These are phyloP conservation scores for Tephrocybe sp. DNA, from an alignment of 768 basidiomycete genomes.

Conservation along the genomic window DNA sequence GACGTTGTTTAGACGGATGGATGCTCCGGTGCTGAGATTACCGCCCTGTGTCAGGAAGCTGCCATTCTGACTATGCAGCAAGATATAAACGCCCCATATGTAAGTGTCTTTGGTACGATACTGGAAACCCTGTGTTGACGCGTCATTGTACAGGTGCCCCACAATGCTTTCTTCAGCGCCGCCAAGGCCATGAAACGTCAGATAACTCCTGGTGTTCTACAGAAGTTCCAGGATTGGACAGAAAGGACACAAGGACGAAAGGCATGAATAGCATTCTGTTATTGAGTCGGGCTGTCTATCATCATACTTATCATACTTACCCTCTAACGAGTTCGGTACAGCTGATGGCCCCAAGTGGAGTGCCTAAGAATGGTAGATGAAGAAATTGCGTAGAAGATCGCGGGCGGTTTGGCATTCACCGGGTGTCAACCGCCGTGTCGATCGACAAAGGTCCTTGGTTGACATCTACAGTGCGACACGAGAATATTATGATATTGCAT, in stretches of 20 bases:
- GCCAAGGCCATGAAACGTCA: slow-evolving; percentile 72
- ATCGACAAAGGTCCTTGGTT: no score
- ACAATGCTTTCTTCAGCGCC: slow-evolving; percentile 70
- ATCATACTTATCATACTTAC: no score
- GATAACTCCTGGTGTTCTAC: slow-evolving; percentile 80
- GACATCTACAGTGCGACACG: no score
- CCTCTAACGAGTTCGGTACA: no score
- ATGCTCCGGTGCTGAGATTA: slow-evolving; percentile 95
- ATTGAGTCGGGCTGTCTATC: no score
- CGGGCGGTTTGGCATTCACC: no score
- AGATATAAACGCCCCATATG: slow-evolving; percentile 75
- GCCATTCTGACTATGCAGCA: slow-evolving; percentile 90
- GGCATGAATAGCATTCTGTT: slow-evolving; percentile 14
- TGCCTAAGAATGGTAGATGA: no score
- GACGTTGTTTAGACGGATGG: slow-evolving; percentile 70
- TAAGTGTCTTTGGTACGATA: slow-evolving; percentile 38
- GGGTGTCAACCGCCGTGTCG: no score
- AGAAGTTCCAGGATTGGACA: slow-evolving; percentile 72
- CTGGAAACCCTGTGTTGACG: not conserved
- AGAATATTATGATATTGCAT: no score
- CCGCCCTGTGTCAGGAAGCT: slow-evolving; percentile 93
- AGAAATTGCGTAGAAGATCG: no score
- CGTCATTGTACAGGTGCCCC: slow-evolving; percentile 60
- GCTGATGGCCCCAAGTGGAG: no score
- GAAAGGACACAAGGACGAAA: slow-evolving; percentile 23